phyloP scores from a whole-genome alignment of 2,329 filamentous ascomycete species.

The Paecilomyces sp. region DNA sequence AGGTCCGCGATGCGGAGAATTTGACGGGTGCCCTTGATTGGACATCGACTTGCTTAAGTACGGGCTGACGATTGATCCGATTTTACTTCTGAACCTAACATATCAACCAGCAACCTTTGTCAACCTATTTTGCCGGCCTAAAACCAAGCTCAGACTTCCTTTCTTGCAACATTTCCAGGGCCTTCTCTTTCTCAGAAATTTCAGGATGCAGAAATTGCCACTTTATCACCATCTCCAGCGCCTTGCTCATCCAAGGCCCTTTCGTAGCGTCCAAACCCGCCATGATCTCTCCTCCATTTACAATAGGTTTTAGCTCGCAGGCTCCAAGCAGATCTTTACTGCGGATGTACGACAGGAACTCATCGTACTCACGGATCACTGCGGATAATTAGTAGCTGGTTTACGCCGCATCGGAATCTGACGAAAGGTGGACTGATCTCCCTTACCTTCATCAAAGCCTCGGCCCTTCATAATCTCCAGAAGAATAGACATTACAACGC shows the following conservation, averaged over 20 bases:
- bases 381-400: conserved; percentile 11
- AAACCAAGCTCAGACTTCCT: conserved; percentile 45
- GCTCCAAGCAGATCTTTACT: conserved; percentile 43
- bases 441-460: conserved; percentile 24
- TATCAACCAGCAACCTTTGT: no score
- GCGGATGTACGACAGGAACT: conserved; percentile 47
- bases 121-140: not conserved
- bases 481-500: conserved; percentile 31
- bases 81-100: not conserved
- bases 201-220: conserved; percentile 84
- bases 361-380: conserved; percentile 46
- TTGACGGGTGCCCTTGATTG: not conserved
- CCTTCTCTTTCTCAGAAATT: conserved; percentile 51
- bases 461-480: conserved; percentile 29
- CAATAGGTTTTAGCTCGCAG: conserved; percentile 53
- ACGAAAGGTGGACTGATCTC: not conserved
- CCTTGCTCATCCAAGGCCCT: conserved; percentile 75
- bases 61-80: not conserved
- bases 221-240: conserved; percentile 70
- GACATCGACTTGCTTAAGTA: not conserved
- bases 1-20: not conserved
- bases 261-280: conserved; percentile 58
- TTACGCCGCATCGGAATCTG: conserved; percentile 21
- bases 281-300: conserved; percentile 70
- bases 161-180: conserved; percentile 52